Conservation (phyloP, 83 land plant genomes). For the Diphasiastrum complanatum region DNA sequence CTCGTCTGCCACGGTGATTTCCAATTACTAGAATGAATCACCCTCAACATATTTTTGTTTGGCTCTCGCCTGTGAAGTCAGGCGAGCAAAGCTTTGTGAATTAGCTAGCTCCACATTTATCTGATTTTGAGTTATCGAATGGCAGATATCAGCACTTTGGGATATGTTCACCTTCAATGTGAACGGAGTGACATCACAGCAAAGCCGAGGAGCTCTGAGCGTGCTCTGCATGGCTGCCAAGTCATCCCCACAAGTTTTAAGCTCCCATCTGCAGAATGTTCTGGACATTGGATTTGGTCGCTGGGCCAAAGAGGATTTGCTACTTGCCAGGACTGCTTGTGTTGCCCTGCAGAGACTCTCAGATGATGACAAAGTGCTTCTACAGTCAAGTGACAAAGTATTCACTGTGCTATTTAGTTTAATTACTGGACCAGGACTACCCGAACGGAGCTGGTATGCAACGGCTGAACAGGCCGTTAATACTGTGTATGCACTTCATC, state of each 20-base stretch:
- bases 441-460: constrained; percentile 86
- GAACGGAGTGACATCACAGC: constrained; percentile 72
- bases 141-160: constrained; percentile 90
- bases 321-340: constrained; percentile 94
- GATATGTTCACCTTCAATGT: constrained; percentile 91
- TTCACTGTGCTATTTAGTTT: constrained; percentile 63
- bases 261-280: constrained; percentile 73
- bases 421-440: constrained; percentile 51
- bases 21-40: background rate
- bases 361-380: constrained; percentile 49
- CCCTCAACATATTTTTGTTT: too few species aligned
- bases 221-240: constrained; percentile 93
- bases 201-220: constrained; percentile 87
- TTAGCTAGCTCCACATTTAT: too few species aligned
- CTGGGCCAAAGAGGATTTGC: constrained; percentile 88
- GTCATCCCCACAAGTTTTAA: constrained; percentile 50
- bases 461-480: constrained; percentile 87
- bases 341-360: constrained; percentile 78
- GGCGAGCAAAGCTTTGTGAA: too few species aligned
- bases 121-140: background rate
- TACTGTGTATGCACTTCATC: constrained; percentile 77
- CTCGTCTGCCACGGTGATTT: constrained; percentile 55
- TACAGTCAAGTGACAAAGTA: constrained; percentile 45
- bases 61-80: too few species aligned
- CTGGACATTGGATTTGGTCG: constrained; percentile 98